Conservation (phyloP, 148 eudicot species). For the Pouteria glomerata region DNA sequence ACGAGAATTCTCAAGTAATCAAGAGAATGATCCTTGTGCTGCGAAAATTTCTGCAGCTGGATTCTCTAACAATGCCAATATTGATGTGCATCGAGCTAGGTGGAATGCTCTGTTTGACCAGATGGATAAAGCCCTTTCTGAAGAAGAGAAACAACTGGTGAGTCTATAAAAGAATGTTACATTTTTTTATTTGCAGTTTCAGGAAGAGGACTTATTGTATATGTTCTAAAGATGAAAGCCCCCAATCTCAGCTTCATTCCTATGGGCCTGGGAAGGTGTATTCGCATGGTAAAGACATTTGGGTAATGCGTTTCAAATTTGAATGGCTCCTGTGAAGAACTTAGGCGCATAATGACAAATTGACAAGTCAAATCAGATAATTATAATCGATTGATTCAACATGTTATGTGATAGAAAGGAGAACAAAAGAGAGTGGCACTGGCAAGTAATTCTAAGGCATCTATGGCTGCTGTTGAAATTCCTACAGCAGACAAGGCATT, state of each 20-base stretch:
- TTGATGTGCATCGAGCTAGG: constrained; percentile 51
- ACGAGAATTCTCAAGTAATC: constrained; percentile 58
- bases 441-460: too few relatives aligned
- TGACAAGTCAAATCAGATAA: too few relatives aligned
- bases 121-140: constrained; percentile 70
- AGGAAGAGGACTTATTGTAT: not conserved
- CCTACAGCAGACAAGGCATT: not conserved
- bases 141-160: constrained; percentile 86
- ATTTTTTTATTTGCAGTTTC: not conserved
- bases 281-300: too few relatives aligned
- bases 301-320: too few relatives aligned
- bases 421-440: too few relatives aligned
- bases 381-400: too few relatives aligned
- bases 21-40: constrained; percentile 35
- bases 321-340: too few relatives aligned
- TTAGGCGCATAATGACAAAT: too few relatives aligned
- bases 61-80: constrained; percentile 23
- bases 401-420: too few relatives aligned
- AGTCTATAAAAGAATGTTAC: constrained; percentile 16
- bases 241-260: too few relatives aligned
- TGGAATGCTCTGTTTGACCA: constrained; percentile 70
- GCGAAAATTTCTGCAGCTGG: constrained; percentile 19
- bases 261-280: too few relatives aligned
- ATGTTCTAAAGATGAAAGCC: not conserved
- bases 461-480: too few relatives aligned